These are phyloP conservation scores for Tylopilus vinaceipallidus DNA, from an alignment of 768 basidiomycete species.

Conservation along the genomic window DNA sequence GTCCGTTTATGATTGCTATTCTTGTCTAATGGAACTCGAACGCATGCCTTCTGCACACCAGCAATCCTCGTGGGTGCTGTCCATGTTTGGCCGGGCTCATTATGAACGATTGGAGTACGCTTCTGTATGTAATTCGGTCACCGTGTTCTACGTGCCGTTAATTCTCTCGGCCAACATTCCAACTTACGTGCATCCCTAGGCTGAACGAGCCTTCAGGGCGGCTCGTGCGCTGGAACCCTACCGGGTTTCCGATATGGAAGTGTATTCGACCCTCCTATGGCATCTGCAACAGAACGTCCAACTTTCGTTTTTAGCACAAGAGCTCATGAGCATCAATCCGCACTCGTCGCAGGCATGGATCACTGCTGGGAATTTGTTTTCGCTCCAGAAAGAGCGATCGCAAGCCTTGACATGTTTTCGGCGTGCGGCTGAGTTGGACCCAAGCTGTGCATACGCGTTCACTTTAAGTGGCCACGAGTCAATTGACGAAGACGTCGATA, in stretches of 20 bases:
- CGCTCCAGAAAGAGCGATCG: conserved; percentile 88
- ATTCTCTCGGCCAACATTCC: conserved; percentile 13
- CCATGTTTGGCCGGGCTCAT: conserved; percentile 82
- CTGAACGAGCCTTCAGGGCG: conserved; percentile 84
- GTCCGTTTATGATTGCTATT: conserved; percentile 71
- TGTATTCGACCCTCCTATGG: conserved; percentile 95
- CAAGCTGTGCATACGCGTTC: conserved; percentile 91
- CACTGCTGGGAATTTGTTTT: conserved; percentile 93
- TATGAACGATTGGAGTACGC: conserved; percentile 90
- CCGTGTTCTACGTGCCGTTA: conserved; percentile 5
- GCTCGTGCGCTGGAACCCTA: conserved; percentile 87
- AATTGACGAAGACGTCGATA: conserved; percentile 92
- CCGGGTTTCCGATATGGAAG: conserved; percentile 89
- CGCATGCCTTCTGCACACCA: conserved; percentile 72
- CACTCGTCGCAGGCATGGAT: conserved; percentile 91
- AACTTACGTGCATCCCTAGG: conserved; percentile 48
- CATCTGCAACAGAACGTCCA: conserved; percentile 83
- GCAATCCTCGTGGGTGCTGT: conserved; percentile 72
- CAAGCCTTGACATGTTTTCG: conserved; percentile 94
- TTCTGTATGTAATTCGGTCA: conserved; percentile 55
- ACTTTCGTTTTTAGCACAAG: conserved; percentile 91
- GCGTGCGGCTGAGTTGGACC: conserved; percentile 86
- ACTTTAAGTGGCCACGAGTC: conserved; percentile 97
- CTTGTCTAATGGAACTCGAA: conserved; percentile 75
- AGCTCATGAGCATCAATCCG: conserved; percentile 82